A percentile compares a stretch with the other conserved stretches of the same genome.
Conservation (phyloP, 2,329 filamentous ascomycete species). For the Fusarium sp. region DNA sequence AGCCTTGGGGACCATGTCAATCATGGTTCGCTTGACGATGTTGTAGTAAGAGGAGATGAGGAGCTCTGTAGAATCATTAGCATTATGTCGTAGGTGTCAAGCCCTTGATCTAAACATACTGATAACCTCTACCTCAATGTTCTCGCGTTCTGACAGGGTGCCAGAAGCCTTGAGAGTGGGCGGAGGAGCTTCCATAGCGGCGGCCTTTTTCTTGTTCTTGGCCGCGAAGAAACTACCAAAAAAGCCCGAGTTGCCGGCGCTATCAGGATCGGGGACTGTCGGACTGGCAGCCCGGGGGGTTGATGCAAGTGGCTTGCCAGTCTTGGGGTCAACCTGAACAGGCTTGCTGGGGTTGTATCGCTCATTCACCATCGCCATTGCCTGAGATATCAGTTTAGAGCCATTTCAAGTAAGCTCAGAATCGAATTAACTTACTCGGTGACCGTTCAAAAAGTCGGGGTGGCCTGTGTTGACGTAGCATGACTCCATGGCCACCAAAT, state of each 20-base stretch:
- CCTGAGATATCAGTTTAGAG: slow-evolving; percentile 56
- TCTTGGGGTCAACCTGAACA: slow-evolving; percentile 97
- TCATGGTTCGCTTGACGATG: slow-evolving; percentile 98
- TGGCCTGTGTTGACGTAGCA: slow-evolving; percentile 99
- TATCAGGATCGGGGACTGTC: slow-evolving; percentile 64
- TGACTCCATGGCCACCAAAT: slow-evolving; percentile 93
- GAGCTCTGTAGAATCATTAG: slow-evolving; percentile 69
- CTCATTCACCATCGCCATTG: slow-evolving; percentile 98
- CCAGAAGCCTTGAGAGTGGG: slow-evolving; percentile 93
- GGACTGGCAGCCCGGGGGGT: slow-evolving; percentile 81
- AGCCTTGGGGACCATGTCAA: slow-evolving; percentile 99
- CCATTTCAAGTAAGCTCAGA: not conserved
- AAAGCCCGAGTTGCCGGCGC: slow-evolving; percentile 76
- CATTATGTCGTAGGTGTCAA: not conserved
- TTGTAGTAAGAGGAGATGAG: slow-evolving; percentile 98
- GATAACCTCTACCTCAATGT: slow-evolving; percentile 97
- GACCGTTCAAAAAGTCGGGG: slow-evolving; percentile 96
- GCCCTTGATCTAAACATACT: slow-evolving; percentile 66
- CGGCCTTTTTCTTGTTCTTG: slow-evolving; percentile 99
- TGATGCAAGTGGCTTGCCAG: slow-evolving; percentile 84
- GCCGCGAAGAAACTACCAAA: slow-evolving; percentile 98
- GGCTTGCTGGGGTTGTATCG: slow-evolving; percentile 83
- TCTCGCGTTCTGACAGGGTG: slow-evolving; percentile 91
- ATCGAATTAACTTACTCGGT: slow-evolving; percentile 68
- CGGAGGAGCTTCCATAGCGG: slow-evolving; percentile 97